Conservation (phyloP, 495 filamentous ascomycete genomes). For the Daldinia bambusicola region DNA sequence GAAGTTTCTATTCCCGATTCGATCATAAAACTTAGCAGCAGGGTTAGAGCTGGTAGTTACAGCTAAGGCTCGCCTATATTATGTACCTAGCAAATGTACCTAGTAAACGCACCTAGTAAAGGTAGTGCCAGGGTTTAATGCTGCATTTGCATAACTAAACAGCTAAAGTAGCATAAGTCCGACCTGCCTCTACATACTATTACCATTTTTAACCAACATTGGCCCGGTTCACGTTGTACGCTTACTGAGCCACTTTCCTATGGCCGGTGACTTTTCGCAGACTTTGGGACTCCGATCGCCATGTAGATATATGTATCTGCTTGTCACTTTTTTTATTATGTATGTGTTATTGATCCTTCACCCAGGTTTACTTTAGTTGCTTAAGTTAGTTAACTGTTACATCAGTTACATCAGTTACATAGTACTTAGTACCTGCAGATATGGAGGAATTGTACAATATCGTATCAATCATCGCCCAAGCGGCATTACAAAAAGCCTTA, state of each 20-base stretch:
- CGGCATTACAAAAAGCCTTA: conserved; percentile 25
- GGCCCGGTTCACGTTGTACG: conserved; percentile 34
- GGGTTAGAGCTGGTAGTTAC: conserved; percentile 17
- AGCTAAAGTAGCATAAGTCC: conserved; percentile 34
- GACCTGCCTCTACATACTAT: conserved; percentile 14
- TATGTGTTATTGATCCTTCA: conserved; percentile 10
- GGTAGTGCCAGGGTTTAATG: conserved; percentile 30
- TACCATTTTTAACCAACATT: conserved; percentile 41
- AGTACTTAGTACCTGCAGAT: conserved; percentile 1
- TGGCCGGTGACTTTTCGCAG: conserved; percentile 40
- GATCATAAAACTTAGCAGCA: conserved; percentile 23
- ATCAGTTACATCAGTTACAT: too few species aligned
- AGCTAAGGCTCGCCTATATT: too few species aligned
- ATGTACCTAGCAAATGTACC: too few species aligned
- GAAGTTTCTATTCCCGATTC: conserved; percentile 30
- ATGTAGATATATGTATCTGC: conserved; percentile 42
- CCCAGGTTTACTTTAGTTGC: conserved; percentile 3
- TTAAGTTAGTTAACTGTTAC: not conserved
- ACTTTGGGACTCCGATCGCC: conserved; percentile 40
- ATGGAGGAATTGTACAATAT: conserved; percentile 25
- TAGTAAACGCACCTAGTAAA: too few species aligned
- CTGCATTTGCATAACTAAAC: conserved; percentile 30
- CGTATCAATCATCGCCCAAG: conserved; percentile 21
- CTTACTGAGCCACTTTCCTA: conserved; percentile 36
- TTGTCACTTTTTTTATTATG: conserved; percentile 30